phyloP scores from a whole-genome alignment of 2,329 filamentous ascomycete genomes.

The Didymella pinodella region DNA sequence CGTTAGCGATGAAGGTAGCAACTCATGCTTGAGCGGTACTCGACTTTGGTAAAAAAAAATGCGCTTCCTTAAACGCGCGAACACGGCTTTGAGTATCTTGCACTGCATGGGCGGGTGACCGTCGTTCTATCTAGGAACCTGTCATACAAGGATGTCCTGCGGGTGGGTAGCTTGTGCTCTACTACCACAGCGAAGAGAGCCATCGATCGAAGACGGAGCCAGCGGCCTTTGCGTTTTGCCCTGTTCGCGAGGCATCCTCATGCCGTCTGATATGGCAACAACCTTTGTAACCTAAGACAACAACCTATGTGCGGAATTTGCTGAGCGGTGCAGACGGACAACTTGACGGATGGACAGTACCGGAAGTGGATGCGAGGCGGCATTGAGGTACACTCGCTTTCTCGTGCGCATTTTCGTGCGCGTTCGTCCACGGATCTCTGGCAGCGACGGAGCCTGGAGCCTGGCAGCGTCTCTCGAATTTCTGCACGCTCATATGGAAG shows the following conservation, averaged over 20 bases:
- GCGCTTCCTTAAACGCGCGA: not conserved
- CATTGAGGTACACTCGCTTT: not conserved
- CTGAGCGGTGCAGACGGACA: not conserved
- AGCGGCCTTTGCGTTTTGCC: not conserved
- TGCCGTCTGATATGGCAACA: not conserved
- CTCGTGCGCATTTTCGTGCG: not conserved
- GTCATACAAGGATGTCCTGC: not conserved
- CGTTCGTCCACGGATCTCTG: not conserved
- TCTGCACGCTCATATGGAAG: not conserved
- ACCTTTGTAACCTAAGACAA: not conserved
- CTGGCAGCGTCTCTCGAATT: not conserved
- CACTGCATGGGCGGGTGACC: too few species aligned
- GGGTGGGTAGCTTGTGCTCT: not conserved
- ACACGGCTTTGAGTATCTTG: not conserved
- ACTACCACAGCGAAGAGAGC: not conserved
- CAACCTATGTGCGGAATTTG: not conserved
- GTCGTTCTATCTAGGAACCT: not conserved
- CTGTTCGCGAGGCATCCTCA: not conserved
- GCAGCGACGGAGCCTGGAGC: not conserved
- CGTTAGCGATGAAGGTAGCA: not conserved
- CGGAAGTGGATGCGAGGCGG: not conserved
- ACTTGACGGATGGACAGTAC: not conserved
- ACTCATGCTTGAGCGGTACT: not conserved
- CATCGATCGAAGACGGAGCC: not conserved
- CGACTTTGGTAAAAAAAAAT: too few species aligned